Evolutionary conservation across 208 protist species (phyloP).

Genomic region (Trypanosoma platydactyli): DNA sequence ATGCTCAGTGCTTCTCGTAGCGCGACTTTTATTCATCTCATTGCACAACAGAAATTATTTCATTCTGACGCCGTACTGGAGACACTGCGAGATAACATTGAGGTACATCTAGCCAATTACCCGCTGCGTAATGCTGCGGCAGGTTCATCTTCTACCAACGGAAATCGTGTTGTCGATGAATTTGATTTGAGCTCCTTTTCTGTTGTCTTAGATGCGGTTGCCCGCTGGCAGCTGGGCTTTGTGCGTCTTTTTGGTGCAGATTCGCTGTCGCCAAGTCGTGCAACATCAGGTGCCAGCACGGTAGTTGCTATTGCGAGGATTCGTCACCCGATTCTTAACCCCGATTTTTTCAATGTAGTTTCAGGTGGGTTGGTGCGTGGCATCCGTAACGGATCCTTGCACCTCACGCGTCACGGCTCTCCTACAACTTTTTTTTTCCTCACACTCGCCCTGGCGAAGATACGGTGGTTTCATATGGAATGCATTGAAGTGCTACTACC

Average conservation of each 20-base stretch:
- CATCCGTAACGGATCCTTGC: constrained; percentile 27
- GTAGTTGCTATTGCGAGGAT: background rate
- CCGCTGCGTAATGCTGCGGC: background rate
- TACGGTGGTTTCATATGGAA: constrained; percentile 42
- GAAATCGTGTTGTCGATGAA: background rate
- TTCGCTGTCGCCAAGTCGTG: background rate
- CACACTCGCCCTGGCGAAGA: constrained; percentile 55
- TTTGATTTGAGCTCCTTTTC: constrained; percentile 14
- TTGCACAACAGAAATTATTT: constrained; percentile 52
- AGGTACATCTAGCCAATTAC: constrained; percentile 24
- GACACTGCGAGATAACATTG: constrained; percentile 69
- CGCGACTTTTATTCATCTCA: constrained; percentile 54
- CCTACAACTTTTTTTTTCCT: constrained; percentile 61
- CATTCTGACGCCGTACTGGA: constrained; percentile 43
- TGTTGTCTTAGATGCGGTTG: constrained; percentile 54
- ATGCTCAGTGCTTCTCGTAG: constrained; percentile 32
- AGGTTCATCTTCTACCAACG: constrained; percentile 11
- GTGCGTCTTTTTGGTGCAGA: constrained; percentile 10
- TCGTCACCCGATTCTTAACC: constrained; percentile 48
- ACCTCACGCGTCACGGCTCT: constrained; percentile 27
- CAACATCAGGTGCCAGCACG: background rate
- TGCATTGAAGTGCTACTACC: constrained; percentile 43
- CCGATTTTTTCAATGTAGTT: constrained; percentile 34
- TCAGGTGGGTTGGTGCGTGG: constrained; percentile 34
- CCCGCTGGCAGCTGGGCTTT: constrained; percentile 44